Base-by-base conservation (phyloP, 768 basidiomycete species). In the Rhodotorula diobovata region DNA sequence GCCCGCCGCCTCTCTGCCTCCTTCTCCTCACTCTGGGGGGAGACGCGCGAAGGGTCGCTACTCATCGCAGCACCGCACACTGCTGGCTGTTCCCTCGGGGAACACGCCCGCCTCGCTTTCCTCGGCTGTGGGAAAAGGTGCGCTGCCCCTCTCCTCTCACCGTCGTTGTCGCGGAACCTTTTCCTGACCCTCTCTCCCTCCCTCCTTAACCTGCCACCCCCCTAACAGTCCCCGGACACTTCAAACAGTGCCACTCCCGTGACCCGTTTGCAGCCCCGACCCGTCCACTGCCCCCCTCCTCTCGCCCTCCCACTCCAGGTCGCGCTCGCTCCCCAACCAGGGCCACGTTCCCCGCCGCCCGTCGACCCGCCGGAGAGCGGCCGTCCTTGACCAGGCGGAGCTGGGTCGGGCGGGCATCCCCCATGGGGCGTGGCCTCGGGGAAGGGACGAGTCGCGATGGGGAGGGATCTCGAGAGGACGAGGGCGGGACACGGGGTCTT, bases 81-180 rank as follows among this genome's bases (percentile, higher is more conserved):
- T 43, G 66, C 48, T 50, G 37, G 50, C 48, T 23, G 56, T 4
- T 6, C 25, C 7, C 34, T 14, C 16, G 45, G 30, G 59, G 4
- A 14, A 7, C 9, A 14, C 4, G 59, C 59, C 21, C n/a, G n/a
- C 43, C 15, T 20, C 30, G 41, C 41, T 43, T 12, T 2, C 35
- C 37, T 65, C 58, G 64, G 68, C 68, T 70, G 68, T 70, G 68
- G 68, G 68, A 70, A 70, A 70, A 70, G 68, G 68, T 70, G 39
- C 50, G 68, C 39, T 35, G 8, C 53, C 12, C 35, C 60, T 50
- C 45, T 61, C 39, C 41, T 43, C 45, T 30, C 67, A 18, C 46
- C 54, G 35, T 28, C 67, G 23, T 46, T 30, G 41, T 55, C 23
- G 20, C 12, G 46, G 28, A 15, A 6, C 34, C 58, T 32, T 41